Conservation (phyloP, 164 flowering plant species). For the Magnolia kwangsiensis region DNA sequence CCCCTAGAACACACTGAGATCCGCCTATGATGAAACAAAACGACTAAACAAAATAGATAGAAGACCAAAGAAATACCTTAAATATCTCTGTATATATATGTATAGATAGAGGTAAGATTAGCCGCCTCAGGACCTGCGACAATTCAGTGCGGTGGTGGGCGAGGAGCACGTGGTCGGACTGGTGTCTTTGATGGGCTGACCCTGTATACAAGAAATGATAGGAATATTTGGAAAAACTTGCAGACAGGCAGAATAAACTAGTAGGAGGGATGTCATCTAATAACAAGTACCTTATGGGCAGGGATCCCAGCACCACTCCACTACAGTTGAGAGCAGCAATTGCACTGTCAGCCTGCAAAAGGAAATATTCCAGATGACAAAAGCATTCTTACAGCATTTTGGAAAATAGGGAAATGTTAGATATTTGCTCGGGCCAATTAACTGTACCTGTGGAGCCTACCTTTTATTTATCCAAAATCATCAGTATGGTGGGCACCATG, state of each 20-base stretch:
- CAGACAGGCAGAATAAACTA: not conserved
- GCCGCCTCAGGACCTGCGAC: conserved; percentile 5
- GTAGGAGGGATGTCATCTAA: not conserved
- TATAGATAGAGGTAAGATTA: conserved; percentile 11
- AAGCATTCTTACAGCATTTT: not conserved
- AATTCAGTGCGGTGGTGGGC: conserved; percentile 43
- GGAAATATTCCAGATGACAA: conserved; percentile 1
- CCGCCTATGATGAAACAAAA: conserved; percentile 8
- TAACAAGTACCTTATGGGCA: conserved; percentile 43
- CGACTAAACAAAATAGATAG: conserved; percentile 16
- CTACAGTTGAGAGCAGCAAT: conserved; percentile 83
- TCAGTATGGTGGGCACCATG: no score
- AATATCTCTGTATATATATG: conserved; percentile 29
- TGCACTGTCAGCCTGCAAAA: conserved; percentile 78
- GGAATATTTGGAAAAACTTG: not conserved
- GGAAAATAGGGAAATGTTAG: not conserved
- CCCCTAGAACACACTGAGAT: conserved; percentile 4
- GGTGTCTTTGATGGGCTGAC: conserved; percentile 89
- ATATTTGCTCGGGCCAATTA: not conserved
- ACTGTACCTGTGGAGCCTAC: not conserved
- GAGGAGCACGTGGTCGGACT: conserved; percentile 63
- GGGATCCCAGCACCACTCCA: conserved; percentile 65
- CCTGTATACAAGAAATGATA: conserved; percentile 31
- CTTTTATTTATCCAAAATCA: not conserved
- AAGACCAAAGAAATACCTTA: conserved; percentile 7